Conservation (phyloP, 805 yeast genomes). For the Ogataea paraovalis region DNA sequence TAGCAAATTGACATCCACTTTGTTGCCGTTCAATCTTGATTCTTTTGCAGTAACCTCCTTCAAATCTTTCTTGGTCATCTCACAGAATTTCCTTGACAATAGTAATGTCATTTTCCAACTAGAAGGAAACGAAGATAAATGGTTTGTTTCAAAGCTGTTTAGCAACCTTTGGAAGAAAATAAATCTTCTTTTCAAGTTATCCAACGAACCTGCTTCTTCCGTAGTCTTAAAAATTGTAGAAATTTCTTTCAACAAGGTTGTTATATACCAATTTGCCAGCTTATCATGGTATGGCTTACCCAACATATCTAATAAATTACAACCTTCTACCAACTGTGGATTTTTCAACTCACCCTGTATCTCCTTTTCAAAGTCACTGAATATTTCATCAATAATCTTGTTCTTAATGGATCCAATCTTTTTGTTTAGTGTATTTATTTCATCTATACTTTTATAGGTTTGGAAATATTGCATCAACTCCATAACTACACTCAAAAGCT, state of each 20-base stretch:
- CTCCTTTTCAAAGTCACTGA: constrained; percentile 64
- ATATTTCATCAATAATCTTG: constrained; percentile 62
- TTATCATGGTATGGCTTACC: constrained; percentile 55
- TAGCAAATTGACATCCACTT: constrained; percentile 58
- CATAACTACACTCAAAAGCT: constrained; percentile 63
- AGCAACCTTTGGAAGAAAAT: constrained; percentile 75
- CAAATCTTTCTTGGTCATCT: constrained; percentile 65
- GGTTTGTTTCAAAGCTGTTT: constrained; percentile 48
- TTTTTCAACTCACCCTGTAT: constrained; percentile 34
- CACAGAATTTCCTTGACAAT: constrained; percentile 61
- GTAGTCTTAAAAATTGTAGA: constrained; percentile 66
- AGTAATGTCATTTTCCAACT: constrained; percentile 68
- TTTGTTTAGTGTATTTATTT: constrained; percentile 63
- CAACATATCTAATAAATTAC: constrained; percentile 64
- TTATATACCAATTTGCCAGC: constrained; percentile 70
- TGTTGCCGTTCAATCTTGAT: constrained; percentile 29
- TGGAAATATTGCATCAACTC: constrained; percentile 72
- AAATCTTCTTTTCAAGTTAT: constrained; percentile 77
- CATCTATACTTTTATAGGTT: constrained; percentile 78
- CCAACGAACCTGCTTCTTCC: constrained; percentile 94
- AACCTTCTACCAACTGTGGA: constrained; percentile 52
- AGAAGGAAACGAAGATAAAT: constrained; percentile 55
- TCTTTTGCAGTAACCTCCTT: constrained; percentile 43
- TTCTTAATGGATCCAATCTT: constrained; percentile 56
- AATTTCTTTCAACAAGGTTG: constrained; percentile 67